Conservation (phyloP, 78 protist genomes). For the Planoprotostelium fungivorum region DNA sequence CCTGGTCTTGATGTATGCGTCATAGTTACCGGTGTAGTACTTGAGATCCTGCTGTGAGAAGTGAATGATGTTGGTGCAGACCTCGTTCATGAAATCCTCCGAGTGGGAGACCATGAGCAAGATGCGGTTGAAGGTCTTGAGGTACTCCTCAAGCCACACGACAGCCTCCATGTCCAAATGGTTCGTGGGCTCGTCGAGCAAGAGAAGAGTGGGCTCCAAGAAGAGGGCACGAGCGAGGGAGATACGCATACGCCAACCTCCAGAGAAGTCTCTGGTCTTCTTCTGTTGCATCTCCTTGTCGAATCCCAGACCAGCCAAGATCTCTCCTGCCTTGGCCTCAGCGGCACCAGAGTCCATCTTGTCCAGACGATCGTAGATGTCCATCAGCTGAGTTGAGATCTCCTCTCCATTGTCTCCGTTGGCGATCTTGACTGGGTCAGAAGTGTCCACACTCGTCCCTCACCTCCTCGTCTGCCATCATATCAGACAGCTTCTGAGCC, state of each 20-base stretch:
- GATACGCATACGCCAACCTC: conserved; percentile 91
- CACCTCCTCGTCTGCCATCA: conserved; percentile 45
- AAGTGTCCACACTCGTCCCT: neutral
- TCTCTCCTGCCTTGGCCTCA: conserved; percentile 70
- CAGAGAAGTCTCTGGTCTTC: conserved; percentile 70
- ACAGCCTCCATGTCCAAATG: conserved; percentile 87
- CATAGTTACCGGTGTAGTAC: conserved; percentile 80
- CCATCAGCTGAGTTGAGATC: conserved; percentile 9
- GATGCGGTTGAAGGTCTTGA: conserved; percentile 54
- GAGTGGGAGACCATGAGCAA: conserved; percentile 84
- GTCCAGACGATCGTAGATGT: conserved; percentile 73
- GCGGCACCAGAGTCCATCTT: conserved; percentile 56
- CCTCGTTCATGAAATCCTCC: conserved; percentile 82
- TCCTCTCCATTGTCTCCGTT: neutral
- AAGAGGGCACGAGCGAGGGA: conserved; percentile 82
- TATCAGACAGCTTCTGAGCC: conserved; percentile 20
- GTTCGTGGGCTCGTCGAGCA: conserved; percentile 91
- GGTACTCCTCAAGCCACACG: conserved; percentile 88
- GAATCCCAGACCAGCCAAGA: conserved; percentile 83
- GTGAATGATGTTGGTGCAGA: conserved; percentile 85
- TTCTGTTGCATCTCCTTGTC: conserved; percentile 30
- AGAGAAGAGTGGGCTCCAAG: conserved; percentile 59
- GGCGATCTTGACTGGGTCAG: neutral
- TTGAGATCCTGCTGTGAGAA: conserved; percentile 47
- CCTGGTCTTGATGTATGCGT: conserved; percentile 58